These are phyloP conservation scores for Phlebopus sp. DNA, from an alignment of 1,284 basidiomycete species.

Conservation along the genomic window DNA sequence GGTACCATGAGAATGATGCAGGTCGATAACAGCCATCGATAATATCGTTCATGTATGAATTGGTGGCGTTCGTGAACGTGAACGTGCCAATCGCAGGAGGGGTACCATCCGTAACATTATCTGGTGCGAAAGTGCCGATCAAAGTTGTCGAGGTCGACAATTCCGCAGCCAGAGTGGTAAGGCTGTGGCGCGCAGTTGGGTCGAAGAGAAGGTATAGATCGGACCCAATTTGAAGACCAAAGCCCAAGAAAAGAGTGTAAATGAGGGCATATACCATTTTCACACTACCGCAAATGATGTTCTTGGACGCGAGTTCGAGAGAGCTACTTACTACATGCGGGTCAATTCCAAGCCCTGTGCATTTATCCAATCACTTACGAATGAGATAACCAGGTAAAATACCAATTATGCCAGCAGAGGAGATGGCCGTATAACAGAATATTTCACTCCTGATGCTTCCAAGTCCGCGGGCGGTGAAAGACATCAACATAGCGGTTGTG, in stretches of 20 bases:
- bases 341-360: conserved; percentile 10
- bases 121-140: conserved; percentile 65
- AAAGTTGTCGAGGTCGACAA: conserved; percentile 50
- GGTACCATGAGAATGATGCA: conserved; percentile 67
- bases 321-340: conserved; percentile 70
- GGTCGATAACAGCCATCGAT: conserved; percentile 70
- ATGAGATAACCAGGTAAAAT: conserved; percentile 84
- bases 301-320: conserved; percentile 84
- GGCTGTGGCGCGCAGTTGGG: conserved; percentile 48
- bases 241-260: conserved; percentile 86
- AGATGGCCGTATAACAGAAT: conserved; percentile 88
- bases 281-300: conserved; percentile 83
- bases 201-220: conserved; percentile 84
- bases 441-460: conserved; percentile 70
- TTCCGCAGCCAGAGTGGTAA: conserved; percentile 50
- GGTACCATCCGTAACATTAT: conserved; percentile 52
- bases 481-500: conserved; percentile 76
- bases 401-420: conserved; percentile 77
- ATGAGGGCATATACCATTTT: conserved; percentile 90
- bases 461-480: conserved; percentile 75
- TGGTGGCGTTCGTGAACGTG: conserved; percentile 63
- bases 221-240: conserved; percentile 85
- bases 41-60: conserved; percentile 43
- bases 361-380: conserved; percentile 43
- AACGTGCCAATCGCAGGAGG: conserved; percentile 65